Evolutionary conservation across 495 filamentous ascomycete genomes (phyloP), one percentile per base, ranked within the genome.

Genomic region (Podospora fimiseda): DNA sequence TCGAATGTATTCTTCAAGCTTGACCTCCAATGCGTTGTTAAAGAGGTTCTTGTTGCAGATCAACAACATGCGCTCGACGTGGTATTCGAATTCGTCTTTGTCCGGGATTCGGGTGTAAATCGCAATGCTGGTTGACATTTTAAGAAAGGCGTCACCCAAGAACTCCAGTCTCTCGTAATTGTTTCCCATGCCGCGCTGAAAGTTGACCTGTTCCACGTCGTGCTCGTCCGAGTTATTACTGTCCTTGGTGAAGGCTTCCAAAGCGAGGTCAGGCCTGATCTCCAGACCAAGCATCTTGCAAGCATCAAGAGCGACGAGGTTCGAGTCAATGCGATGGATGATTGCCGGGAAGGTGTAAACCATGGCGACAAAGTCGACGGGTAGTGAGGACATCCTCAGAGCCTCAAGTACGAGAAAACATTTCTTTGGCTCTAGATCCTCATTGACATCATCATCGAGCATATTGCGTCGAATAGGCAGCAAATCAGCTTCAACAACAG

Each of bases 131-230:
- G 93, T 97, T 36, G 88, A 88, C 84, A 95, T 90, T 72, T 98
- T 98, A 39, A 98, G 77, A 64, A 96, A 96, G 45, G 85, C 86
- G 66, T 98, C 93, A 0, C 93, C 93, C 13, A 97, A 74, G 57
- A 97, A 94, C 53, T 98, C 93, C 1, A 97, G 81, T 21, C 93
- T 81, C 68, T 98, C 93, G 60, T 98, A 98, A 58, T 97, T 96
- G 50, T 85, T 89, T 9, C 92, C 93, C 93, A 96, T 98, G 22
- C 93, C 93, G 52, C 80, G 71, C 58, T 89, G 87, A 19, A 89
- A 75, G 56, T 92, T 87, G 38, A 93, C 70, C 52, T 87, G 80
- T 52, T 85, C 78, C 11, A 71, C 73, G 9, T 75, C 75, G 52
- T 90, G 85, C 43, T 95, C 90, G 30, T 88, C 88, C 2, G 84